Evolutionary conservation across 1,139 yeast genomes (phyloP).

Genomic region (Blastobotrys petasosporus): DNA sequence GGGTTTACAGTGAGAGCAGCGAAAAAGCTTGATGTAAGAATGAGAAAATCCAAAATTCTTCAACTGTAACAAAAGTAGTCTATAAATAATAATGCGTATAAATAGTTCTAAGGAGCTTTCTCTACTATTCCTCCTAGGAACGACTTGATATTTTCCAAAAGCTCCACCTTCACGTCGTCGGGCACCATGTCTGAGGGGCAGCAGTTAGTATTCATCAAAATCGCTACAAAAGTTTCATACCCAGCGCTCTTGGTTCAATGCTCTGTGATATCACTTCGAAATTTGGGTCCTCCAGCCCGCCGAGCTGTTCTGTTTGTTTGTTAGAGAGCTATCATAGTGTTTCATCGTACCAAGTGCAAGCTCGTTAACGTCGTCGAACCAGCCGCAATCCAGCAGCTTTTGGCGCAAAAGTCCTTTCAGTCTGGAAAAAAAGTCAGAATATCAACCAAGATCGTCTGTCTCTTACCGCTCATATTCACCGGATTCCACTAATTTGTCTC

Average conservation of each 20-base stretch:
- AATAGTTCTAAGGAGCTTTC: constrained; percentile 18
- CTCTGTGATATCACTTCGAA: constrained; percentile 49
- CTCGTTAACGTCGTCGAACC: constrained; percentile 72
- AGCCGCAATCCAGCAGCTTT: constrained; percentile 69
- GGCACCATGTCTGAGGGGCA: constrained; percentile 50
- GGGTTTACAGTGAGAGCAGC: too few species aligned
- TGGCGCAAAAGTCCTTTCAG: constrained; percentile 43
- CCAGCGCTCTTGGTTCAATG: constrained; percentile 60
- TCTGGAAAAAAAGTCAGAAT: constrained; percentile 17
- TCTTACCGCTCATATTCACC: constrained; percentile 66
- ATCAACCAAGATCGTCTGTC: too few species aligned
- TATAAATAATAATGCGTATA: constrained; percentile 4
- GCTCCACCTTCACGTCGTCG: constrained; percentile 52
- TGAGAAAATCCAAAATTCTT: too few species aligned
- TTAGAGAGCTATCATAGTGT: not conserved
- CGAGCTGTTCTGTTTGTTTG: constrained; percentile 32
- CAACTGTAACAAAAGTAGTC: not conserved
- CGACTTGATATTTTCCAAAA: constrained; percentile 51
- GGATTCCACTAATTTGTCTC: constrained; percentile 53
- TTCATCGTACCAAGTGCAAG: constrained; percentile 43
- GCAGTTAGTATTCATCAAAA: not conserved
- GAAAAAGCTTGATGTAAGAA: too few species aligned
- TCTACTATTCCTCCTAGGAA: constrained; percentile 48
- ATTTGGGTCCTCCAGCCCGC: constrained; percentile 40
- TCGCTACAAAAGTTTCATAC: constrained; percentile 32